Evolutionary conservation across 1,139 yeast species (phyloP).

Genomic region (Hyphopichia wangnamkhiaoensis): DNA sequence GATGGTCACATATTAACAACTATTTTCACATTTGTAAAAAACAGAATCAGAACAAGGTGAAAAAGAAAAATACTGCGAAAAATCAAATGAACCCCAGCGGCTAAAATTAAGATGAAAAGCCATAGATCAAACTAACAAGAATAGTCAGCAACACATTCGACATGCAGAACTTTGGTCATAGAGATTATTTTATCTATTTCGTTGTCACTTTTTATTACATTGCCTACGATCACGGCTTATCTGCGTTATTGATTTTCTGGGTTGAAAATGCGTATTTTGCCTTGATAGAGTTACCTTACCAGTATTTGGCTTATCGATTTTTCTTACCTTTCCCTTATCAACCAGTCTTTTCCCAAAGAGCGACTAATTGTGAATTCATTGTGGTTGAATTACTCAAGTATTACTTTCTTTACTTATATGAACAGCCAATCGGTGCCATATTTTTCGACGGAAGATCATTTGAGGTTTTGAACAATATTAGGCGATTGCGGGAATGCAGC

Average conservation of each 20-base stretch:
- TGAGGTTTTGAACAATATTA: slow-evolving; percentile 8
- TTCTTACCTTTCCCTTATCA: slow-evolving; percentile 14
- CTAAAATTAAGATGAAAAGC: background rate
- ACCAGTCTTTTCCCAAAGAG: slow-evolving; percentile 12
- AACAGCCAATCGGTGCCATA: slow-evolving; percentile 3
- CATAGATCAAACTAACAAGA: too few species aligned
- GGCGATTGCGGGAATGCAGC: slow-evolving; percentile 12
- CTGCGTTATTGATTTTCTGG: slow-evolving; percentile 6
- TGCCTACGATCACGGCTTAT: slow-evolving; percentile 8
- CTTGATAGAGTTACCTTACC: slow-evolving; percentile 7
- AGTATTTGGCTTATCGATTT: slow-evolving; percentile 9
- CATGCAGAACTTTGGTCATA: slow-evolving; percentile 13
- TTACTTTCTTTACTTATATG: slow-evolving; percentile 6
- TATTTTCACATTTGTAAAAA: too few species aligned
- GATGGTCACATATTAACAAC: too few species aligned
- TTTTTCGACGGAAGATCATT: slow-evolving; percentile 13
- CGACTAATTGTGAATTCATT: slow-evolving; percentile 13
- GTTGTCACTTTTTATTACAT: slow-evolving; percentile 8
- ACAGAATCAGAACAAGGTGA: background rate
- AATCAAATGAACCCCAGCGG: background rate
- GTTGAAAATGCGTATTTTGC: slow-evolving; percentile 6
- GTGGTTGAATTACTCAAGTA: slow-evolving; percentile 11
- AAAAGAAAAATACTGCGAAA: slow-evolving; percentile 1
- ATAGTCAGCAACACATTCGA: too few species aligned
- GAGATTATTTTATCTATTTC: slow-evolving; percentile 11